These are phyloP conservation scores for Suillus placidus DNA, from an alignment of 768 basidiomycete species.

Conservation along the genomic window DNA sequence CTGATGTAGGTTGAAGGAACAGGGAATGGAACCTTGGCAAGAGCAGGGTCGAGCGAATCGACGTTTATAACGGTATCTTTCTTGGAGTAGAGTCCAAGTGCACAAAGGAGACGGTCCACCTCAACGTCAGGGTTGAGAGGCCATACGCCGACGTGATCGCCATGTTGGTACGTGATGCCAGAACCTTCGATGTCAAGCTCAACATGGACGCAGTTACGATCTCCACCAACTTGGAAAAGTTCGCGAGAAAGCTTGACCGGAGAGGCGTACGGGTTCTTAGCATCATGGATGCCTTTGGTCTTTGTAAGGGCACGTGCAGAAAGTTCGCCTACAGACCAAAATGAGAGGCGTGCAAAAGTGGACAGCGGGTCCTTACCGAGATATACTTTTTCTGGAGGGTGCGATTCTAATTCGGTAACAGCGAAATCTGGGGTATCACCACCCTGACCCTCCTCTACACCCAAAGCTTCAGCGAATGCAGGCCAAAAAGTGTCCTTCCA, in stretches of 20 bases:
- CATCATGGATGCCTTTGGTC: slow-evolving; percentile 95
- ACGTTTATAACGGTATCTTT: slow-evolving; percentile 85
- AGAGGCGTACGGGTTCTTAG: slow-evolving; percentile 95
- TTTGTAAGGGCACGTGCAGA: slow-evolving; percentile 92
- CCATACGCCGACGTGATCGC: slow-evolving; percentile 98
- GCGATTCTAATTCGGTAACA: slow-evolving; percentile 78
- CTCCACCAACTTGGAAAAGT: slow-evolving; percentile 72
- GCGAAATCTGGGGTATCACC: slow-evolving; percentile 94
- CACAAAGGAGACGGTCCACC: slow-evolving; percentile 84
- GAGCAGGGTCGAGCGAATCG: slow-evolving; percentile 95
- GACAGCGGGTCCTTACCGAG: slow-evolving; percentile 57
- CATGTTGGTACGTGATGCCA: slow-evolving; percentile 98
- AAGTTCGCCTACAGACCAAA: slow-evolving; percentile 69
- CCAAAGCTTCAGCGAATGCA: slow-evolving; percentile 77
- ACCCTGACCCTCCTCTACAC: slow-evolving; percentile 94
- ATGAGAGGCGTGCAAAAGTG: slow-evolving; percentile 1
- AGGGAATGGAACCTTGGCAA: slow-evolving; percentile 99
- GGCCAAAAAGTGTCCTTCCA: slow-evolving; percentile 99
- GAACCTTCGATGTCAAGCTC: slow-evolving; percentile 94
- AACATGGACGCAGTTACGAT: slow-evolving; percentile 92
- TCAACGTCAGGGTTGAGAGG: slow-evolving; percentile 92
- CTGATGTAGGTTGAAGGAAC: slow-evolving; percentile 93
- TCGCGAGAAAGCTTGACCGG: slow-evolving; percentile 79
- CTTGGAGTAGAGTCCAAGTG: slow-evolving; percentile 83
- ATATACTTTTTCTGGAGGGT: slow-evolving; percentile 88